Evolutionary conservation across 2,329 filamentous ascomycete species (phyloP), one percentile per base, ranked within the genome.

Genomic region (Pezicula neosporulosa): DNA sequence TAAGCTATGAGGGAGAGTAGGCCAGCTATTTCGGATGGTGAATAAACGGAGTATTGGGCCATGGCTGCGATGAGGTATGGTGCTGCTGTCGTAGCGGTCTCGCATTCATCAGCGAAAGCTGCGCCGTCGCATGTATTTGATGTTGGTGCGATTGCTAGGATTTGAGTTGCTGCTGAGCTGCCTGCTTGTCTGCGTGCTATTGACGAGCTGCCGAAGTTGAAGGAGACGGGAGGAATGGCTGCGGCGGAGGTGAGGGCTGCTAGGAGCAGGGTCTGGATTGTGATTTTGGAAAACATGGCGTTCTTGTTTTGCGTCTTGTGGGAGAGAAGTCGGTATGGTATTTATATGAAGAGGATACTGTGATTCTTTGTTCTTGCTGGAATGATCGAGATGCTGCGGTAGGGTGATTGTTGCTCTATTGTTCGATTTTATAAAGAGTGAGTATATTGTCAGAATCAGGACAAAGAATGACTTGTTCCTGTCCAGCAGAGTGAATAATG

Each of bases 1-100:
- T 78, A 82, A 0, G 82, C 74, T 68, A 86, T 83, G 61, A 85
- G 67, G 1, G 77, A 75, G 37, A 87, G 59, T 2, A 87, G 58
- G 0, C 83, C 83, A 4, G 83, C 82, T 60, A 83, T 78, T 54
- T 83, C 80, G 19, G 72, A 74, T 6, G 71, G 70, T 3, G 69
- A 69, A 6, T 65, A 73, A 57, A 87, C 74, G 2, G 67, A 52
- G 69, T 85, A 86, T 4, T 70, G 71, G 10, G 61, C 52, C 67
- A 86, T 85, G 9, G 77, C 76, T 10, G 67, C 59, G 56, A 70
- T 70, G 51, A 86, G 74, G 50, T 69, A 72, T 0, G 71, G 68
- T 0, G 76, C 79, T 3, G 83, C 82, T 56, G 74, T 65, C 7
- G 60, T 56, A 7, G 78, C 77, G 2, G 77, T 80, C 1, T 67